Evolutionary conservation across 176 grass and related monocot genomes (phyloP).

Genomic region (Tuctoria greenei): DNA sequence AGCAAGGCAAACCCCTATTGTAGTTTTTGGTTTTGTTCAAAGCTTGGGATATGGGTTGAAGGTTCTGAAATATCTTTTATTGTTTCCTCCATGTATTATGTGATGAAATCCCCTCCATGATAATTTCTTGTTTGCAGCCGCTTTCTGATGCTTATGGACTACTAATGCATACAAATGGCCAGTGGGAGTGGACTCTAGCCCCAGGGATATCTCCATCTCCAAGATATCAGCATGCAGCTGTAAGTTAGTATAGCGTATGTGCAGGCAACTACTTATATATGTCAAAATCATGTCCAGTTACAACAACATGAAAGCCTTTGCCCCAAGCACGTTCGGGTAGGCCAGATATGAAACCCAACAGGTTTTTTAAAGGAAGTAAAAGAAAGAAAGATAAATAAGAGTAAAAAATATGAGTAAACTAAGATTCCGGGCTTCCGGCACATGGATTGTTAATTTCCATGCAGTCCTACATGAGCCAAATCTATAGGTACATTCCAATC

Average conservation of each 20-base stretch:
- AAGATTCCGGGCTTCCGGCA: no score
- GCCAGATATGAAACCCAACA: no score
- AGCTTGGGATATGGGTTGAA: not conserved
- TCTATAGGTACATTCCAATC: no score
- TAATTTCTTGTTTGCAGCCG: constrained; percentile 54
- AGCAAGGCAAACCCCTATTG: no score
- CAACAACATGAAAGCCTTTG: no score
- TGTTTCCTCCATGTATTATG: not conserved
- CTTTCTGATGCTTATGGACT: constrained; percentile 97
- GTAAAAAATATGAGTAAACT: no score
- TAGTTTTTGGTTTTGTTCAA: constrained; percentile 21
- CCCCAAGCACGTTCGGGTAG: no score
- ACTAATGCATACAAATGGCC: constrained; percentile 96
- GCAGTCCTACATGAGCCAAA: no score
- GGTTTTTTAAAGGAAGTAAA: no score
- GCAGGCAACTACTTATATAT: constrained; percentile 25
- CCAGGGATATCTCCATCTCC: constrained; percentile 94
- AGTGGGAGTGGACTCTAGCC: constrained; percentile 99
- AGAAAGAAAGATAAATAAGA: no score
- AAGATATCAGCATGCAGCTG: constrained; percentile 98
- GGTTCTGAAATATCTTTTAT: not conserved
- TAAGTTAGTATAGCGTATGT: constrained; percentile 45
- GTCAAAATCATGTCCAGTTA: not conserved
- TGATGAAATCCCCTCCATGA: constrained; percentile 18
- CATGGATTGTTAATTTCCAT: no score